Conservation (phyloP, 768 basidiomycete species). For the Lactarius sanguifluus region DNA sequence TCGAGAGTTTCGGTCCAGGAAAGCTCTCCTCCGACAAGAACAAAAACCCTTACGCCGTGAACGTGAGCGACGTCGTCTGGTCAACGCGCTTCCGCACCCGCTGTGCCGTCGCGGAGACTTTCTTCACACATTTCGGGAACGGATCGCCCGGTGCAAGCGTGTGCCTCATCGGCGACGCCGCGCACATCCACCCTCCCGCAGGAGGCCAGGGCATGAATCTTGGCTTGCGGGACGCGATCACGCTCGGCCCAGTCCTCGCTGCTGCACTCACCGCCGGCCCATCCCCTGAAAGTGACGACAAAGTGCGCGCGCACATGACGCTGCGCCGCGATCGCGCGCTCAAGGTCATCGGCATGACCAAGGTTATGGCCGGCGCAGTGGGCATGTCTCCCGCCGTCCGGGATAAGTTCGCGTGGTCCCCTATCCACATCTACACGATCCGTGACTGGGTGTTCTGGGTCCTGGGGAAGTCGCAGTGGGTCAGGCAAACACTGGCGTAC, state of each 20-base stretch:
- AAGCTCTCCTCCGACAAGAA: conserved; percentile 39
- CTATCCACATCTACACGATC: conserved; percentile 27
- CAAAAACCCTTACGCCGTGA: conserved; percentile 37
- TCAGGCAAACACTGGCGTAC: conserved; percentile 32
- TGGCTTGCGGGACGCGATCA: conserved; percentile 54
- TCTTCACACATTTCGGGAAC: conserved; percentile 37
- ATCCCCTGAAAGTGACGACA: conserved; percentile 34
- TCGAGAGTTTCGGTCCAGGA: conserved; percentile 43
- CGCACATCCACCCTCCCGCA: conserved; percentile 53
- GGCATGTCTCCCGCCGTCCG: conserved; percentile 35
- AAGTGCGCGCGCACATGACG: conserved; percentile 40
- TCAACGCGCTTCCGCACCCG: conserved; percentile 49
- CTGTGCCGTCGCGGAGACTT: conserved; percentile 44
- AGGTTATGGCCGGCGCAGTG: conserved; percentile 35
- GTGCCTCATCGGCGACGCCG: conserved; percentile 47
- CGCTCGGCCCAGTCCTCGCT: conserved; percentile 44
- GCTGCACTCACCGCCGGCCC: conserved; percentile 36
- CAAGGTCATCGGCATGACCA: conserved; percentile 44
- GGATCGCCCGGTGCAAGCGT: conserved; percentile 28
- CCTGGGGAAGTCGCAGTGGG: conserved; percentile 29
- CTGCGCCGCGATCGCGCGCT: conserved; percentile 43
- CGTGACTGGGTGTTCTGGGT: conserved; percentile 34
- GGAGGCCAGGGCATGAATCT: conserved; percentile 62
- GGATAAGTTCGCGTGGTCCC: conserved; percentile 30
- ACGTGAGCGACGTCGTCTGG: conserved; percentile 44